phyloP scores from a whole-genome alignment of 768 basidiomycete genomes.

The Grammothele lineata region DNA sequence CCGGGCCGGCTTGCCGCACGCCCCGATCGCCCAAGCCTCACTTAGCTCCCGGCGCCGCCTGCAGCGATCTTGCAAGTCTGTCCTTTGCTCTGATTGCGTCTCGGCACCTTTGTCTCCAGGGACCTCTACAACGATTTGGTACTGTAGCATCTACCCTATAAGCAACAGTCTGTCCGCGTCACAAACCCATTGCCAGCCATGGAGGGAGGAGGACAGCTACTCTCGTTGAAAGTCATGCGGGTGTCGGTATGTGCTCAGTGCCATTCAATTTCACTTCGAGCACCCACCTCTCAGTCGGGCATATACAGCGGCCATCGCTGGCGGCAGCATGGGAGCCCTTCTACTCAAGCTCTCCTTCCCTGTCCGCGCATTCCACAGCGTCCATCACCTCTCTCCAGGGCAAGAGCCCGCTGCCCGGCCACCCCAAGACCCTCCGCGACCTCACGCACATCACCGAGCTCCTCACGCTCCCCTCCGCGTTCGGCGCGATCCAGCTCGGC shows the following conservation, averaged over 20 bases:
- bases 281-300: constrained; percentile 3
- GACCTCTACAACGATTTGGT: no score
- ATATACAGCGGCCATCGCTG: constrained; percentile 55
- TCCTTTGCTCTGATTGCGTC: no score
- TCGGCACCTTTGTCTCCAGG: no score
- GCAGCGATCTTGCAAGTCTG: no score
- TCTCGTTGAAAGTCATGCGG: constrained; percentile 85
- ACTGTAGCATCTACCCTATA: no score
- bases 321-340: constrained; percentile 82
- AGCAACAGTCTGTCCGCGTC: no score
- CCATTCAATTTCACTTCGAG: constrained; percentile 3
- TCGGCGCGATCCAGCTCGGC: constrained; percentile 84
- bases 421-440: constrained; percentile 82
- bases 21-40: no score
- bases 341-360: constrained; percentile 77
- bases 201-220: constrained; percentile 59
- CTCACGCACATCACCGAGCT: constrained; percentile 76
- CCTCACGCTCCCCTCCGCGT: constrained; percentile 76
- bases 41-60: no score
- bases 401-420: constrained; percentile 58
- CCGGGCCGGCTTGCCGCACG: no score
- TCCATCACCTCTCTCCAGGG: constrained; percentile 78
- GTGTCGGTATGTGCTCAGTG: constrained; percentile 63
- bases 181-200: no score
- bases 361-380: constrained; percentile 76